Evolutionary conservation across 1,139 yeast genomes (phyloP), one percentile per base, ranked within the genome.

Genomic region (Saccharomyces hybrid): DNA sequence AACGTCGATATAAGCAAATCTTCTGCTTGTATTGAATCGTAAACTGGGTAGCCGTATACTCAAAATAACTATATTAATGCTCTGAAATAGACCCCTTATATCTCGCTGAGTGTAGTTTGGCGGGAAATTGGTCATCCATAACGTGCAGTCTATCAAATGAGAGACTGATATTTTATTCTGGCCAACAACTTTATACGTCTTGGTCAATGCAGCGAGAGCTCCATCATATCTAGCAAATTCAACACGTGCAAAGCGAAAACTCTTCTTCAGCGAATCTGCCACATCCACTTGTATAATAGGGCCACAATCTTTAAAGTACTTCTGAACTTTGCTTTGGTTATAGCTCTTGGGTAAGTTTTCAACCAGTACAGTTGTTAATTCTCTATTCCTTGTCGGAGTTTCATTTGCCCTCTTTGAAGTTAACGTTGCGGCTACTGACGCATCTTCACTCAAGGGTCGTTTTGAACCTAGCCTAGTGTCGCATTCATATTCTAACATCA

Each of bases 1-100:
- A 67, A 0, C 73, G 63, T 88, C 96, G 13, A 87, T 75, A 63
- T 88, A 89, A 58, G 95, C 88, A 65, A 89, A 89, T 41, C 96
- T 69, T 55, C 96, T 75, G 23, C 77, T 77, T 4, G 79, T 69
- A 59, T 82, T 79, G 50, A 73, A 76, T 47, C 77, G 77, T 57
- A 85, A 79, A 0, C 86, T 79, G 0, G 97, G 97, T 48, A 88
- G 75, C 52, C 97, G 73, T 0, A 85, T 72, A 54, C 82, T 79
- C 5, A 82, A 62, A 2, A 64, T 60, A 0, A 66, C 56, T 0
- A 84, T 68, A 0, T 88, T 88, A 51, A 67, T 67, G 4, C 68
- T 54, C 0, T 66, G 58, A 63, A 88, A 84, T n/a, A 79, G 48
- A 0, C 66, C 60, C 16, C 66, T 62, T 0, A 89, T 55, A 8